Evolutionary conservation across 768 basidiomycete genomes (phyloP).

Genomic region (Psilocybe cyanescens): DNA sequence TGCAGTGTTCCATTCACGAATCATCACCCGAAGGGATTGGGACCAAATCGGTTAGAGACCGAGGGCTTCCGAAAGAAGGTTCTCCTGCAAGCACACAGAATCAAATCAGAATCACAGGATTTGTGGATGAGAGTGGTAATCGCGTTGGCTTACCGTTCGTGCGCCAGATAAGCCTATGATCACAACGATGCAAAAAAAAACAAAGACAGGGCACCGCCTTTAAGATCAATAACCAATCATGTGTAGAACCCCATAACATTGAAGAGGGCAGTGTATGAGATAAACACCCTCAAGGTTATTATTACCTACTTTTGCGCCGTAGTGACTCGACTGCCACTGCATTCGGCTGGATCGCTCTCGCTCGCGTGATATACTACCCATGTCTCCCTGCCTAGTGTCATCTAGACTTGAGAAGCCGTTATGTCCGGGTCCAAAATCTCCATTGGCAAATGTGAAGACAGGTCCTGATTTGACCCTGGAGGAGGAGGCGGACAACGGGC

Average conservation of each 20-base stretch:
- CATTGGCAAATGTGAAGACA: too few relatives aligned
- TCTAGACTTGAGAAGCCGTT: not conserved
- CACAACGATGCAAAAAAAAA: not conserved
- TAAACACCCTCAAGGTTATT: not conserved
- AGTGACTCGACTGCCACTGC: not conserved
- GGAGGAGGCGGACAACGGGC: not conserved
- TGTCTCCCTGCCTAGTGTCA: not conserved
- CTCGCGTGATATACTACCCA: not conserved
- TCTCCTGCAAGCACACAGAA: not conserved
- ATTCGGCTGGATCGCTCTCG: not conserved
- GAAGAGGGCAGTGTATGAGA: not conserved
- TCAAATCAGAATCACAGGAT: not conserved
- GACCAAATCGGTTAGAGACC: constrained; percentile 15
- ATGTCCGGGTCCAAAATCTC: not conserved
- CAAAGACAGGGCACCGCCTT: not conserved
- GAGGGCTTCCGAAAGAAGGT: constrained; percentile 16
- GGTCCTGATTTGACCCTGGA: not conserved
- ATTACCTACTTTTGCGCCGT: not conserved
- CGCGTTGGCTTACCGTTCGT: not conserved
- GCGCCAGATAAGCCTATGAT: not conserved
- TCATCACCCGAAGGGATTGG: constrained; percentile 12
- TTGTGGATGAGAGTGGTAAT: not conserved
- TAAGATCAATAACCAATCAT: constrained; percentile 1
- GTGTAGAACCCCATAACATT: not conserved
- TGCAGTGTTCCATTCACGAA: constrained; percentile 6